A percentile compares a stretch with the other conserved stretches of the same genome.
Conservation (phyloP, 257 asterid species). For the Fraxinus pennsylvanica region DNA sequence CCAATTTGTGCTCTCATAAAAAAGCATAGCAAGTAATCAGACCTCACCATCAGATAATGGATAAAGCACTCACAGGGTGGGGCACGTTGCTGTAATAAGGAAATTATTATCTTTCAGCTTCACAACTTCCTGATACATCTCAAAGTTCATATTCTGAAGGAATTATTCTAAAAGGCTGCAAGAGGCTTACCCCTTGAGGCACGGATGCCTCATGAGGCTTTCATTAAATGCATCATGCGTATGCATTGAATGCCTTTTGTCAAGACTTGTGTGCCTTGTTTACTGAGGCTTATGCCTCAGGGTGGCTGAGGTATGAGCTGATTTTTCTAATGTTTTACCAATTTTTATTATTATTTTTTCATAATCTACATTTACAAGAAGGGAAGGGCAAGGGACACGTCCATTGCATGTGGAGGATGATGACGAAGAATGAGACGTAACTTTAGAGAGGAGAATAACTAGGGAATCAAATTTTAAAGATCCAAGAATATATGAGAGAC, state of each 20-base stretch:
- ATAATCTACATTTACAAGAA: background rate
- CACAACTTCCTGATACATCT: slow-evolving; percentile 10
- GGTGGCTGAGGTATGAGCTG: too few species aligned
- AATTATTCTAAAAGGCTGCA: too few species aligned
- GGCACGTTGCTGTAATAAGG: background rate
- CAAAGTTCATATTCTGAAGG: background rate
- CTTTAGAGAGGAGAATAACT: background rate
- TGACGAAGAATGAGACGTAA: background rate
- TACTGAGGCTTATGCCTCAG: too few species aligned
- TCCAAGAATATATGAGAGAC: background rate
- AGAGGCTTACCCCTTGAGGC: too few species aligned
- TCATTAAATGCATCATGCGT: too few species aligned
- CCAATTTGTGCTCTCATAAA: background rate
- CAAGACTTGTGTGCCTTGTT: too few species aligned
- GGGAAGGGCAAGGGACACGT: background rate
- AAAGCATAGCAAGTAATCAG: background rate
- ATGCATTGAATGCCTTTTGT: too few species aligned
- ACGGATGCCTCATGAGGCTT: too few species aligned
- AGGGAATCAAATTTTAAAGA: background rate
- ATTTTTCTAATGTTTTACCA: background rate
- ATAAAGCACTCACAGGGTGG: slow-evolving; percentile 6
- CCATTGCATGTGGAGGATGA: background rate
- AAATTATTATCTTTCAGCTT: slow-evolving; percentile 2
- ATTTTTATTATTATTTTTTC: too few species aligned
- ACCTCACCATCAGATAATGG: slow-evolving; percentile 9